Evolutionary conservation across 2,329 filamentous ascomycete genomes (phyloP), one percentile per base, ranked within the genome.

Genomic region (Allantophomopsis lycopodina): DNA sequence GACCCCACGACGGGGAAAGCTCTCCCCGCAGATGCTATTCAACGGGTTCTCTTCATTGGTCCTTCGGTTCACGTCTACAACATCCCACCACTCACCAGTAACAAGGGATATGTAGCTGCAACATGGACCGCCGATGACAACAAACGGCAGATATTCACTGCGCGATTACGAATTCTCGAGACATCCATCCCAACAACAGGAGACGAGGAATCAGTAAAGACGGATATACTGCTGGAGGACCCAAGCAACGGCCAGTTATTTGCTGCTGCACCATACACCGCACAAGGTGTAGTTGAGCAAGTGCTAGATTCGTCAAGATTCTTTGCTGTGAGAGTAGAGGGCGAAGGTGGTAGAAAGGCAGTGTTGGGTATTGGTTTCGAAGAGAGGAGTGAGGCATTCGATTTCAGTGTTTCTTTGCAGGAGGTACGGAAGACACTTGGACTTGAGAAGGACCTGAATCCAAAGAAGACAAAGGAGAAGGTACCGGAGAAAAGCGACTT

Each of bases 301-400:
- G 83, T 83, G 15, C 64, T 83, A 16, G 86, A 94, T 57, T 84
- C 77, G 54, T 79, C 74, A 44, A 74, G 86, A 28, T 94, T 94
- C 68, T 94, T 94, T 55, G 86, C 86, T 5, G 57, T 94, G 30
- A 70, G 82, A 12, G 85, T 94, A 1, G 76, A 84, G 42, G 84
- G 87, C 45, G 79, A 78, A 30, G 71, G 72, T 32, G 79, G 83
- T 2, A 70, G 79, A 49, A 88, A 86, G 57, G 86, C 87, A 10
- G 73, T 83, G 35, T 62, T 94, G 43, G 86, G 87, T 8, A 75
- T 94, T 48, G 87, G 86, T 8, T 94, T 93, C 55, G 85, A 93
- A 64, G 85, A 94, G 59, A 68, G 87, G 37, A 78, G 75, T 52
- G 83, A 89, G 50, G 84, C 87, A 1, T 89, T 94, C 50, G 86